Base-by-base conservation (phyloP, 768 basidiomycete species). In the Rhodotorula kratochvilovae region DNA sequence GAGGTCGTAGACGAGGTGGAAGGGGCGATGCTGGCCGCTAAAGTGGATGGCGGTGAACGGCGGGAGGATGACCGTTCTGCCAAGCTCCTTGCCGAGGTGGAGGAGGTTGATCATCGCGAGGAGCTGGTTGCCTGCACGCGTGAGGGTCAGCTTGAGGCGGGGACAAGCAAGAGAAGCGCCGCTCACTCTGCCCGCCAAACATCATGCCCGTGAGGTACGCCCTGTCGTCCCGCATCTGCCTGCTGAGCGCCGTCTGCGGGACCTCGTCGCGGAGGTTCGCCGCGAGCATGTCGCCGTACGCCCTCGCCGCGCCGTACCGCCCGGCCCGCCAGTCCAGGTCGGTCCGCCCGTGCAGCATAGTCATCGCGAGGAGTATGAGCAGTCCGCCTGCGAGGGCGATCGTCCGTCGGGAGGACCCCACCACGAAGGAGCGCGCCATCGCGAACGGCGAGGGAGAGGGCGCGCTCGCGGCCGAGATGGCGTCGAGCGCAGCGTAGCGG, bases 1-100 rank as follows among this genome's bases (percentile, higher is more conserved):
- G 21, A 59, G 17, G 29, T 59, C 58, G 58, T 59, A 59, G n/a
- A 59, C 16, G 25, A 27, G 39, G 58, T 59, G 19, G 58, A 42
- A 27, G 12, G 58, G 58, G 4, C 58, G 58, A 6, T n/a, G 58
- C n/a, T 43, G 39, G n/a, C 58, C 58, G n/a, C 6, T 43, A n/a
- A 59, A 59, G 43, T 59, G 58, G n/a, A 59, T 43, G 17, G 43
- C 58, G 5, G 43, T 45, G 29, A 59, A 43, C 16, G 58, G 43
- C 29, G 58, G 58, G 58, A 57, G 27, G 27, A 57, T 57, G 36
- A 57, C 36, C 36, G 56, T 39, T 23, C 35, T 11, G 25, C 36
- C 39, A 25, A 57, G 56, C 39, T 57, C 19, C 36, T 57, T 57
- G 36, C 56, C 56, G 23, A 57, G 12, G 56, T 15, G n/a, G 25